These are phyloP conservation scores for Ustilago shanxiensis DNA, from an alignment of 1,284 basidiomycete genomes.

Conservation along the genomic window DNA sequence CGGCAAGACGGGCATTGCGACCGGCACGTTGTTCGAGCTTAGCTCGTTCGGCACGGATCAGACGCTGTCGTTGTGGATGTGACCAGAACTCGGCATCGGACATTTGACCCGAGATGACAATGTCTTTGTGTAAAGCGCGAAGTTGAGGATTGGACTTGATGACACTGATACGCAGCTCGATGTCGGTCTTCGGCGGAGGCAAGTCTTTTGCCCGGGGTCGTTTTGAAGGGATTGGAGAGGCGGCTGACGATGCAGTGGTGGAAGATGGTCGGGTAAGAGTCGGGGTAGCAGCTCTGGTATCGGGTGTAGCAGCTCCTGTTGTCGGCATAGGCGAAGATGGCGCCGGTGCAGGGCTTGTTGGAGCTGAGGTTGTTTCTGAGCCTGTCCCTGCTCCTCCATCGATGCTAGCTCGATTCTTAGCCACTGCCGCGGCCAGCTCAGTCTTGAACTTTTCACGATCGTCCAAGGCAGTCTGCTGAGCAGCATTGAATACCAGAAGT, in stretches of 20 bases:
- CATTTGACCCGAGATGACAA: constrained; percentile 58
- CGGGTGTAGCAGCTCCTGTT: constrained; percentile 26
- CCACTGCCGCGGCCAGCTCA: constrained; percentile 54
- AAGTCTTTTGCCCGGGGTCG: constrained; percentile 8
- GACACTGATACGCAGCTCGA: constrained; percentile 62
- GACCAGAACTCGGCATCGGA: constrained; percentile 69
- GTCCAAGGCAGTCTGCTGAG: constrained; percentile 43
- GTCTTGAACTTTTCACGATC: constrained; percentile 60
- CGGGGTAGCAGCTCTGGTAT: constrained; percentile 21
- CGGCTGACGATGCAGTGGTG: constrained; percentile 1
- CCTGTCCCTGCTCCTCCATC: constrained; percentile 10
- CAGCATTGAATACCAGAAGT: constrained; percentile 58
- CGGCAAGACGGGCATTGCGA: constrained; percentile 65
- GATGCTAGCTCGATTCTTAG: constrained; percentile 21
- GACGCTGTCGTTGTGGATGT: constrained; percentile 62
- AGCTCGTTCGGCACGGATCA: constrained; percentile 62
- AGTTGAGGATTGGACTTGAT: constrained; percentile 61
- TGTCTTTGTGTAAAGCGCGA: constrained; percentile 63
- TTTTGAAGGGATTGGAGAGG: constrained; percentile 6
- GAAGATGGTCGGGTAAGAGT: constrained; percentile 16
- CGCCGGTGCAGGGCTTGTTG: constrained; percentile 24
- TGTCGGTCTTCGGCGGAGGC: constrained; percentile 40
- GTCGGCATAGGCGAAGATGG: constrained; percentile 23
- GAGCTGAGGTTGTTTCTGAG: constrained; percentile 10
- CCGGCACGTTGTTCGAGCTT: constrained; percentile 61